phyloP scores from a whole-genome alignment of 2,329 filamentous ascomycete genomes.

The Chaetomium sp. region DNA sequence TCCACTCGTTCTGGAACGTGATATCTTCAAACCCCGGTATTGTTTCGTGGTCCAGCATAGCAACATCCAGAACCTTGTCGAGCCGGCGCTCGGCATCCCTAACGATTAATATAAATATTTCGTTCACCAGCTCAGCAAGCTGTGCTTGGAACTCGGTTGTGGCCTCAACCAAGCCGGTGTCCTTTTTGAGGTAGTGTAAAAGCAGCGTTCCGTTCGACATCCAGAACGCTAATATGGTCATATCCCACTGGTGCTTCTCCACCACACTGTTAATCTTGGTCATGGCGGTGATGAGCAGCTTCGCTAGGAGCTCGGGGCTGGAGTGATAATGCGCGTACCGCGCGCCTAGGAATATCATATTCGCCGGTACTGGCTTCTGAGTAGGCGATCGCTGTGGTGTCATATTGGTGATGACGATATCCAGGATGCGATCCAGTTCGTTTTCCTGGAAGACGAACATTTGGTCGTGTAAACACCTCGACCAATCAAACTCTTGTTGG shows the following conservation, averaged over 20 bases:
- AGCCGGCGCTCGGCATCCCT: constrained; percentile 90
- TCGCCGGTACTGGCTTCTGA: constrained; percentile 97
- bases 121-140: constrained; percentile 89
- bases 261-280: constrained; percentile 96
- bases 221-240: constrained; percentile 99
- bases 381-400: constrained; percentile 88
- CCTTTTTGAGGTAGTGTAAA: constrained; percentile 96
- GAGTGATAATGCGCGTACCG: constrained; percentile 96
- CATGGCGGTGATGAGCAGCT: constrained; percentile 78
- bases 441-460: constrained; percentile 99
- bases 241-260: constrained; percentile 96
- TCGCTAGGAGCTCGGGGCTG: constrained; percentile 73
- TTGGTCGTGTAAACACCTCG: constrained; percentile 87
- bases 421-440: constrained; percentile 83
- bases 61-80: constrained; percentile 88
- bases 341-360: constrained; percentile 92
- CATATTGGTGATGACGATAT: constrained; percentile 97
- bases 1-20: constrained; percentile 97
- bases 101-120: constrained; percentile 97
- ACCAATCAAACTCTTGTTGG: constrained; percentile 92
- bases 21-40: constrained; percentile 97
- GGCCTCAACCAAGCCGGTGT: constrained; percentile 69
- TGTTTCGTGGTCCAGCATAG: constrained; percentile 96
- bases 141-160: constrained; percentile 89
- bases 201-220: constrained; percentile 93